phyloP scores from a whole-genome alignment of 2,329 filamentous ascomycete genomes.

The Lachnum nothofagi region DNA sequence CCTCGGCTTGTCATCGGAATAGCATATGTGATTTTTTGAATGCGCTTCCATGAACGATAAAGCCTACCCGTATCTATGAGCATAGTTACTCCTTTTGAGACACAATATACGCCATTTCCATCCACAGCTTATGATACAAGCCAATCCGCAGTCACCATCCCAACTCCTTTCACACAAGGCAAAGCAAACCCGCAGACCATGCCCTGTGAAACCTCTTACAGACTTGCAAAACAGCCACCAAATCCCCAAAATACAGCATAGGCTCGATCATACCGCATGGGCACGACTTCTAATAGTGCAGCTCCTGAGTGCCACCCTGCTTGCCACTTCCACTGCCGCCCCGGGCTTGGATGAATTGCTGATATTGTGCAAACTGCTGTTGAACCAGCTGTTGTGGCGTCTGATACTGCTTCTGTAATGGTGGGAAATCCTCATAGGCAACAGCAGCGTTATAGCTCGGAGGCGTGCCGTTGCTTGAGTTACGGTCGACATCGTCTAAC shows the following conservation, averaged over 20 bases:
- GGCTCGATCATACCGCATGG: too few species aligned
- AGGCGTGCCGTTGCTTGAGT: conserved; percentile 37
- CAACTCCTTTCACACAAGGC: conserved; percentile 2
- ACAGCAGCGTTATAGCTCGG: conserved; percentile 30
- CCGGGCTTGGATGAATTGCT: conserved; percentile 24
- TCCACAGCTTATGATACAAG: neutral
- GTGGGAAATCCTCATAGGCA: conserved; percentile 34
- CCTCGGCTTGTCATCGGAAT: too few species aligned
- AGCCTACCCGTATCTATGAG: neutral
- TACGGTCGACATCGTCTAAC: conserved; percentile 57
- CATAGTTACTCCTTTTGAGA: neutral
- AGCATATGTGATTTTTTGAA: neutral
- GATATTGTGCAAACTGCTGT: conserved; percentile 31
- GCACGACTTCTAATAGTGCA: conserved; percentile 30
- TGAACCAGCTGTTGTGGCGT: conserved; percentile 32
- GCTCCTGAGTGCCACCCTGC: conserved; percentile 21
- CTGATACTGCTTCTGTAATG: conserved; percentile 32
- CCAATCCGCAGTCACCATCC: neutral
- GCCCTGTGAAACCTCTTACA: conserved; percentile 1
- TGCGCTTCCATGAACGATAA: neutral
- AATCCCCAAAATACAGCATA: too few species aligned
- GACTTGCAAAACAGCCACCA: neutral
- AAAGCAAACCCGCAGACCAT: neutral
- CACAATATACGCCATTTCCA: neutral
- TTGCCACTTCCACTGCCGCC: conserved; percentile 17